A percentile compares a stretch with the other conserved stretches of the same genome.
phyloP scores from a whole-genome alignment of 2,329 filamentous ascomycete species.

The Colletotrichum musicola region DNA sequence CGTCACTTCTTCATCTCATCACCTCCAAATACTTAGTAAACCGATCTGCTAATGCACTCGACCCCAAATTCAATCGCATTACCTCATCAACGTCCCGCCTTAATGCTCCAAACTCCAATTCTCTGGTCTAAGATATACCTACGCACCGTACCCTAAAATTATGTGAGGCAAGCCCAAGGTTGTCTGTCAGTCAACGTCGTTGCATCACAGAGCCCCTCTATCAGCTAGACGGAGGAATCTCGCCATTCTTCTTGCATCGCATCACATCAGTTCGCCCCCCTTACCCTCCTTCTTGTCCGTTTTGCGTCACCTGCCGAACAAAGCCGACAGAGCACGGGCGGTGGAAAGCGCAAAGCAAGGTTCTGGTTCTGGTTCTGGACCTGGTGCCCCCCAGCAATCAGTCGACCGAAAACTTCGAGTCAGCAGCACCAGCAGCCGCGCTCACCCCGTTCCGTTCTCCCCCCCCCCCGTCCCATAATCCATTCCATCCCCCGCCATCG shows the following conservation, averaged over 20 bases:
- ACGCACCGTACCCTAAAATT: too few species aligned
- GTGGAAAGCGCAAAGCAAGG: constrained; percentile 26
- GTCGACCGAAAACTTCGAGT: constrained; percentile 26
- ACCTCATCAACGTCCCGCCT: neutral
- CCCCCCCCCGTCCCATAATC: neutral
- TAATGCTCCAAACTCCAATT: constrained; percentile 20
- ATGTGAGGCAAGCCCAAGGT: too few species aligned
- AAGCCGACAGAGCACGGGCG: constrained; percentile 17
- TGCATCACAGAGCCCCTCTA: too few species aligned
- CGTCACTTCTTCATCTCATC: constrained; percentile 13
- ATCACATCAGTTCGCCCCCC: neutral
- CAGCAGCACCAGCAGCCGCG: constrained; percentile 15
- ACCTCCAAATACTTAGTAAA: neutral
- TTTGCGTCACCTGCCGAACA: constrained; percentile 1
- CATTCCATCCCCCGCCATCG: constrained; percentile 10
- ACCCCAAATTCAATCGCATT: constrained; percentile 9
- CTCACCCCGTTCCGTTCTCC: neutral
- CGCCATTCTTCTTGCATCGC: neutral
- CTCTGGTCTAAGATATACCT: too few species aligned
- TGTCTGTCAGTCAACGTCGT: too few species aligned
- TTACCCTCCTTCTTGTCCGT: neutral
- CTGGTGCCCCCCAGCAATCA: neutral
- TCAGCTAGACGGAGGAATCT: too few species aligned
- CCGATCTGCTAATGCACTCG: neutral
- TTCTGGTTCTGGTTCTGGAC: constrained; percentile 17